These are phyloP conservation scores for Fusarium anguioides DNA, from an alignment of 2,329 filamentous ascomycete genomes.

Conservation along the genomic window DNA sequence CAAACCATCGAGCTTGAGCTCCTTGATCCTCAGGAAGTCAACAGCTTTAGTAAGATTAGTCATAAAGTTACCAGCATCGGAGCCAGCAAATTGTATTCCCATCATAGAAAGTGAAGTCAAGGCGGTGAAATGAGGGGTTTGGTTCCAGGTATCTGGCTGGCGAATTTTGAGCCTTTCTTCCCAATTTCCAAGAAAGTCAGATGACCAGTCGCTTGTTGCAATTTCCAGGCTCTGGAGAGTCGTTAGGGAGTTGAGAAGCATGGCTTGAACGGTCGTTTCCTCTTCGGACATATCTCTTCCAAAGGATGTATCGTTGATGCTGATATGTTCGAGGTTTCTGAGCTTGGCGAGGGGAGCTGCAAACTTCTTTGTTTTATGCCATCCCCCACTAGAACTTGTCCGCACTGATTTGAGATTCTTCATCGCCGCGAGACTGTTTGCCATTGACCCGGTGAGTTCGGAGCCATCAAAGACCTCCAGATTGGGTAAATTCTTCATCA, in stretches of 20 bases:
- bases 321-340: slow-evolving; percentile 2
- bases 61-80: accelerated
- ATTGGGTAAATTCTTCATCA: not conserved
- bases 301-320: not conserved
- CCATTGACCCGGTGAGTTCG: not conserved
- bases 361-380: too few relatives aligned
- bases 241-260: slow-evolving; percentile 2
- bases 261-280: not conserved
- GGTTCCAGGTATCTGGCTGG: not conserved
- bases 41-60: not conserved
- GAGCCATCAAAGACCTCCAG: not conserved
- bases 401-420: slow-evolving; percentile 4
- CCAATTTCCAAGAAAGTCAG: not conserved
- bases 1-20: not conserved
- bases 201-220: accelerated
- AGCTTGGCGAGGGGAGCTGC: not conserved
- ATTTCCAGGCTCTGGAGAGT: not conserved
- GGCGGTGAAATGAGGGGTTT: not conserved
- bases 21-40: slow-evolving; percentile 5
- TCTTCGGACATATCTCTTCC: not conserved
- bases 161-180: not conserved
- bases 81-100: accelerated
- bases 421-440: not conserved
- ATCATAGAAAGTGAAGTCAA: not conserved
- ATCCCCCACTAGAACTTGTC: accelerated